Base-by-base conservation (phyloP, 2,329 filamentous ascomycete genomes). In the Colletotrichum simmondsii region DNA sequence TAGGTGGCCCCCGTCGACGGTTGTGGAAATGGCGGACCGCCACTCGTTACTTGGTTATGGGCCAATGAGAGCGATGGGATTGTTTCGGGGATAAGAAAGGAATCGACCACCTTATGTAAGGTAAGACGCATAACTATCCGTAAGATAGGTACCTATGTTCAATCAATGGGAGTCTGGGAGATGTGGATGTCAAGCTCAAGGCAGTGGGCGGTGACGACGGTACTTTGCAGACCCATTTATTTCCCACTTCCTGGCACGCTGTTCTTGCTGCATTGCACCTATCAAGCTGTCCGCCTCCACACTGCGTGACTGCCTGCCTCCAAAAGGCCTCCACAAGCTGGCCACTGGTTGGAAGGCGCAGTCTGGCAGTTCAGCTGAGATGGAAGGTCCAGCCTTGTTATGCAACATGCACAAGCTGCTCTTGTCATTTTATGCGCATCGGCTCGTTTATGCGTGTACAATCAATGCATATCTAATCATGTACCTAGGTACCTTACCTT, bases 381-480 rank as follows among this genome's bases (percentile, higher is more conserved):
- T 26, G 59, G 59, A 63, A 63, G 46, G 60, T 63, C 60, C 28
- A 54, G 68, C 68, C 58, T 56, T 54, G 49, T 28, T 58, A 32
- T 59, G 53, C 66, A 64, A 28, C 19, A 37, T 14, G 26, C 52
- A 69, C 59, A 59, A 52, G 32, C 65, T 12, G 10, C 30, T 32
- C 24, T 46, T 53, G 46, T 4, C 56, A 42, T 49, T 11, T 57
- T 57, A 72, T 72, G 65, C 65, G 58, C 14, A 10, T 19, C 46
- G 26, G 53, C 32, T 65, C 57, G 56, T 58, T 71, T 68, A 71
- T 71, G 68, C 65, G 63, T 68, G 35, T 37, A 49, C 65, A 68
- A 59, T 30, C 42, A 22, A 7, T 49, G 42, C 7, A 49, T 49
- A 22, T n/a, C 42, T 49, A 19, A 49, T n/a, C 42, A 49, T 3